phyloP scores from a whole-genome alignment of 2,329 filamentous ascomycete species.

The Cladophialophora yegresii region DNA sequence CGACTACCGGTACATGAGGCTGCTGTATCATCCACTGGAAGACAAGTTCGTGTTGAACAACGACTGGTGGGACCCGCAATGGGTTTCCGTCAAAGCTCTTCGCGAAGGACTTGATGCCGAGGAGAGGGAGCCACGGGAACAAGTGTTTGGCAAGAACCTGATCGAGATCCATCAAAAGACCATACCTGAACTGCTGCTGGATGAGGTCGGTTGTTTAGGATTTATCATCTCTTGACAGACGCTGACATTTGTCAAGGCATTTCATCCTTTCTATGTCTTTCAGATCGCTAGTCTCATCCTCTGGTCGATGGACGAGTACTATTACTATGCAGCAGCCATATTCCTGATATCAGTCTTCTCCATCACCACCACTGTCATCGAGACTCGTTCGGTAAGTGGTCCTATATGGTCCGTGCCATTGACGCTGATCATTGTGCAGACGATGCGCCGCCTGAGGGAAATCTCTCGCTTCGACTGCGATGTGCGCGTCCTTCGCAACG shows the following conservation, averaged over 20 bases:
- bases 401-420: constrained; percentile 18
- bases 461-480: constrained; percentile 96
- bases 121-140: constrained; percentile 77
- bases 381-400: constrained; percentile 73
- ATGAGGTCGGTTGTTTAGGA: constrained; percentile 65
- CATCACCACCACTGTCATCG: constrained; percentile 83
- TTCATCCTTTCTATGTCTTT: constrained; percentile 98
- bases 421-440: constrained; percentile 51
- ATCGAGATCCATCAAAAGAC: constrained; percentile 95
- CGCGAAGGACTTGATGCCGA: constrained; percentile 82
- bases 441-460: constrained; percentile 85
- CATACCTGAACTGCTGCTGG: constrained; percentile 75
- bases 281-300: constrained; percentile 91
- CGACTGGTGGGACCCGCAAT: constrained; percentile 91
- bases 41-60: constrained; percentile 86
- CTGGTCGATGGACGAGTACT: constrained; percentile 95
- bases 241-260: constrained; percentile 57
- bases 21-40: constrained; percentile 84
- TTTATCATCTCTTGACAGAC: background rate
- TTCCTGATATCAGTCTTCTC: constrained; percentile 92
- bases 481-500: constrained; percentile 86
- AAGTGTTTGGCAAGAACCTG: constrained; percentile 84
- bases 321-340: constrained; percentile 95
- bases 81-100: constrained; percentile 75
- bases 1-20: constrained; percentile 91